Evolutionary conservation across 306 rosid genomes (phyloP).

Genomic region (Canavalia ensiformis): DNA sequence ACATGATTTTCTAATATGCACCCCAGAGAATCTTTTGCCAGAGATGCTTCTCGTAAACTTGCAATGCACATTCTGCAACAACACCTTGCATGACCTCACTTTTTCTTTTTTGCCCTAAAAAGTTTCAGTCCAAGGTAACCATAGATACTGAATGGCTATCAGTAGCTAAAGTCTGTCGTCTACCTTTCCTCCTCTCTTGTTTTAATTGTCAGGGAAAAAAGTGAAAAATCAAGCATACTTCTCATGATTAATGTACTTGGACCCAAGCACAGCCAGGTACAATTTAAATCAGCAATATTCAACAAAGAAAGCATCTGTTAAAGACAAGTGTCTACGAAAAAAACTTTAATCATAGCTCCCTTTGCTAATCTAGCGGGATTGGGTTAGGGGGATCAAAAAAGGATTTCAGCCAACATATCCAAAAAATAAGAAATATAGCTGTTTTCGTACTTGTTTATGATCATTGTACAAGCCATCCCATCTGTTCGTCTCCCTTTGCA

Average conservation of each 20-base stretch:
- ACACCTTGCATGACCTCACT: background rate
- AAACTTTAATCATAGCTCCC: background rate
- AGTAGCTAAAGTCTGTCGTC: background rate
- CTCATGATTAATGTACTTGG: background rate
- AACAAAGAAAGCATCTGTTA: background rate
- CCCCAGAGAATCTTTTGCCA: background rate
- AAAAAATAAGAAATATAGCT: background rate
- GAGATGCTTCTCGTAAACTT: background rate
- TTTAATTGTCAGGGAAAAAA: background rate
- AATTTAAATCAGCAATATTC: background rate
- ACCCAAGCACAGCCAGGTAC: background rate
- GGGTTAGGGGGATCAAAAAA: constrained; percentile 9
- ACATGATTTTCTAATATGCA: background rate
- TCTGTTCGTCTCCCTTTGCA: constrained; percentile 85
- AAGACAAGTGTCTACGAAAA: background rate
- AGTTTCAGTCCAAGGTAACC: background rate
- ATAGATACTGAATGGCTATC: background rate
- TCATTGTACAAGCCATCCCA: constrained; percentile 78
- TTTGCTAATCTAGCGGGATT: background rate
- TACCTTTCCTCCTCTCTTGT: background rate
- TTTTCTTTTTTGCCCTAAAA: background rate
- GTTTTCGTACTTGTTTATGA: constrained; percentile 72
- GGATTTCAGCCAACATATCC: constrained; percentile 2
- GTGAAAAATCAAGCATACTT: background rate
- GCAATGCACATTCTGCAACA: background rate